Percentiles rank a stretch among this genome's conserved stretches.
Conservation (phyloP, 805 yeast species). For the Ogataea populi-albae region DNA sequence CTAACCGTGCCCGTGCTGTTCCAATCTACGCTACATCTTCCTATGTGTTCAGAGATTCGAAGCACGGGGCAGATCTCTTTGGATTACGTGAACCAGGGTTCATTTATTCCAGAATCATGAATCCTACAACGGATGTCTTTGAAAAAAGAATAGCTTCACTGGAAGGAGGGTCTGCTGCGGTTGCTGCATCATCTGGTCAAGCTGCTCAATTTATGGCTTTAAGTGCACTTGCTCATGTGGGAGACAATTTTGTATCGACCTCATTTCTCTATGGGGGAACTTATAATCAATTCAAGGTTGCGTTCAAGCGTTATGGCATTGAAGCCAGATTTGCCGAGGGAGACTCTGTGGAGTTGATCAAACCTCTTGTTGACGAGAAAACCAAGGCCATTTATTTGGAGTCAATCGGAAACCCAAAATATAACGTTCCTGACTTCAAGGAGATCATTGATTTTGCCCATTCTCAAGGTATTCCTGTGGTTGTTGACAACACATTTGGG, state of each 20-base stretch:
- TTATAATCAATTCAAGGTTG: constrained; percentile 89
- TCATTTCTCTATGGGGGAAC: constrained; percentile 94
- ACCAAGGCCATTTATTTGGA: constrained; percentile 91
- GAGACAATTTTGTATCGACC: constrained; percentile 88
- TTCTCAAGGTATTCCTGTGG: constrained; percentile 81
- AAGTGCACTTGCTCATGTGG: constrained; percentile 77
- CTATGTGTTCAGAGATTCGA: constrained; percentile 79
- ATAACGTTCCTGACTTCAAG: constrained; percentile 89
- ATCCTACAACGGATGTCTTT: constrained; percentile 89
- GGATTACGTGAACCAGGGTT: constrained; percentile 81
- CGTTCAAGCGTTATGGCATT: constrained; percentile 81
- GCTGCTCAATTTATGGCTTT: constrained; percentile 90
- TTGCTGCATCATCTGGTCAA: constrained; percentile 93
- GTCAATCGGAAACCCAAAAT: constrained; percentile 89
- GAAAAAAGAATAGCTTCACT: constrained; percentile 91
- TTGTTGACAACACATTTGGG: constrained; percentile 95
- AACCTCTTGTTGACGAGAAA: constrained; percentile 68
- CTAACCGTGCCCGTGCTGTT: constrained; percentile 78
- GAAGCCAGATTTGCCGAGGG: constrained; percentile 83
- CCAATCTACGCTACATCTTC: constrained; percentile 94
- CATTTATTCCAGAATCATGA: constrained; percentile 86
- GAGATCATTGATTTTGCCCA: constrained; percentile 74
- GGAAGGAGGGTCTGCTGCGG: constrained; percentile 88
- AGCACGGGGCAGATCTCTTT: constrained; percentile 89
- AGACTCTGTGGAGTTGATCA: constrained; percentile 70